Evolutionary conservation across 1,284 basidiomycete genomes (phyloP).

Genomic region (Ceratobasidium theobromae): DNA sequence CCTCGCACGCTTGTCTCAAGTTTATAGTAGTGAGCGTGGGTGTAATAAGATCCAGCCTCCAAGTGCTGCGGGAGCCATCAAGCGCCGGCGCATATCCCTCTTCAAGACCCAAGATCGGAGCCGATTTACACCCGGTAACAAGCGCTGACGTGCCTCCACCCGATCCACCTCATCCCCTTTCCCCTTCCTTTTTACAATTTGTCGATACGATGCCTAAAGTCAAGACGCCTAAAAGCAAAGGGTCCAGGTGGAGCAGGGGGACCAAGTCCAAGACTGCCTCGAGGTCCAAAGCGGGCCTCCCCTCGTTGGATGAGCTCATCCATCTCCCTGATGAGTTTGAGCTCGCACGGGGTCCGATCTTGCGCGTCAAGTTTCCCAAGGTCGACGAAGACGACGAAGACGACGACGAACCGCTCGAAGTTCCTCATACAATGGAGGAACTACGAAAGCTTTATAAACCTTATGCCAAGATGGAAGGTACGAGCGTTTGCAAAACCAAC

Average conservation of each 20-base stretch:
- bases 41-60: too few species aligned
- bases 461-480: conserved; percentile 17
- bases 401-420: conserved; percentile 5
- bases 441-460: not conserved
- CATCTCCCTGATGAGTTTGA: not conserved
- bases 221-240: not conserved
- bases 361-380: not conserved
- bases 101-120: not conserved
- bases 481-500: not conserved
- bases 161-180: not conserved
- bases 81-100: too few species aligned
- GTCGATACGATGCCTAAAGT: not conserved
- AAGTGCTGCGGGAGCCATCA: not conserved
- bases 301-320: not conserved
- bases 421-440: not conserved
- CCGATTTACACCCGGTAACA: not conserved
- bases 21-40: too few species aligned
- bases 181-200: too few species aligned
- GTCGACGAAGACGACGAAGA: not conserved
- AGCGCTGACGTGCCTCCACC: not conserved
- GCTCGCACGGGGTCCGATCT: conserved; percentile 4
- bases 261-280: not conserved
- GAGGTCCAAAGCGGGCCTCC: not conserved
- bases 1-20: not conserved
- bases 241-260: not conserved